Percentiles rank a stretch among this genome's conserved stretches.
These are phyloP conservation scores for Volutella citrinella DNA, from an alignment of 2,329 filamentous ascomycete genomes.

Conservation along the genomic window DNA sequence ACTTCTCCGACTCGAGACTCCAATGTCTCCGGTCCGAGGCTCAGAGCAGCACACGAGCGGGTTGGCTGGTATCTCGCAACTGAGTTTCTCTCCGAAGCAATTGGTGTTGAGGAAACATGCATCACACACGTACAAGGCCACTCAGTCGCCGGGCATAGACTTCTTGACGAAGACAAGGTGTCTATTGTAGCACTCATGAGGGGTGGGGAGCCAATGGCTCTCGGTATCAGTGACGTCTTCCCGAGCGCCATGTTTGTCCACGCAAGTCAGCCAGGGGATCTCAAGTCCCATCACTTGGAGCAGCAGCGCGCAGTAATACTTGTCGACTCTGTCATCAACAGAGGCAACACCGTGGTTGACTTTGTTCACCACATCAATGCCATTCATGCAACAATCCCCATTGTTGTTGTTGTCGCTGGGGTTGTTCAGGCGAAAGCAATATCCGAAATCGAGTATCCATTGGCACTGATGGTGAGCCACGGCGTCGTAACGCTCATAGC, in stretches of 20 bases:
- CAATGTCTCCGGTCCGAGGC: constrained; percentile 36
- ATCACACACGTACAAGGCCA: constrained; percentile 53
- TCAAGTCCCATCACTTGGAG: constrained; percentile 40
- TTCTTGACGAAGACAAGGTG: constrained; percentile 46
- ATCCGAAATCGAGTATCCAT: constrained; percentile 7
- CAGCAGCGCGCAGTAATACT: constrained; percentile 43
- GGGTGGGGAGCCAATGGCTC: constrained; percentile 60
- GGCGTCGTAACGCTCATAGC: constrained; percentile 44
- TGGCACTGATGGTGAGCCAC: constrained; percentile 14
- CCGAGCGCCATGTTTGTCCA: constrained; percentile 51
- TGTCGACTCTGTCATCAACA: constrained; percentile 62
- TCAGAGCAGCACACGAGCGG: constrained; percentile 47
- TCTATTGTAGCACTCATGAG: constrained; percentile 61
- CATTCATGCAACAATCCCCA: constrained; percentile 35
- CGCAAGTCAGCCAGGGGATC: constrained; percentile 34
- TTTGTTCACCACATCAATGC: constrained; percentile 32
- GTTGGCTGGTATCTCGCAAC: constrained; percentile 53
- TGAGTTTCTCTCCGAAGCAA: constrained; percentile 40
- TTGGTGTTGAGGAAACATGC: constrained; percentile 47
- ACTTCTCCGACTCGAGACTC: constrained; percentile 53
- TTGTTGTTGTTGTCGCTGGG: constrained; percentile 53
- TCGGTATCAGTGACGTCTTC: constrained; percentile 53
- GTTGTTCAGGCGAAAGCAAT: constrained; percentile 46
- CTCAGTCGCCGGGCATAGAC: constrained; percentile 39
- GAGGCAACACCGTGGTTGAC: constrained; percentile 3